Evolutionary conservation across 23 red algal genomes (phyloP), one percentile per base, ranked within the genome.

Genomic region (Cyanidioschyzon merolae): DNA sequence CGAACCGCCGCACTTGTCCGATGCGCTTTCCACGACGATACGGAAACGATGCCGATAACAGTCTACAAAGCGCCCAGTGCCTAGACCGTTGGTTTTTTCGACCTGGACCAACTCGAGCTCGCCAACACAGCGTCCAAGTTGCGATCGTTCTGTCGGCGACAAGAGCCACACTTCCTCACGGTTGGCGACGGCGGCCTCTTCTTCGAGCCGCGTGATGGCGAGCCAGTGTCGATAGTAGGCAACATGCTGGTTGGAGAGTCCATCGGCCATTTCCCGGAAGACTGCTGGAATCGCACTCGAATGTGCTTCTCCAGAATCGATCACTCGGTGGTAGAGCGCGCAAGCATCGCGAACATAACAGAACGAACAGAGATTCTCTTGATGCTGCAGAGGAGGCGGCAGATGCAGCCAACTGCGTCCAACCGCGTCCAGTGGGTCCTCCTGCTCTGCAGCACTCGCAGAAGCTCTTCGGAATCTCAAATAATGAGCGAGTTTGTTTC

Each of bases 101-200:
- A 71, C 63, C 63, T 35, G 63, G 12, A 32, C 45, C 2, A 41
- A 57, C 74, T 30, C 67, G 25, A 74, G 59, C 39, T 34, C 26
- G 7, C 57, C 45, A 25, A 74, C 37, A 1, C 59, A 74, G 54
- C 75, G 37, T n/a, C 90, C 90, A 18, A 58, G 38, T 29, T 38
- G 50, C 39, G 87, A 83, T 84, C 90, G 59, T 41, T 71, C 75
- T 25, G 32, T 34, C 15, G 59, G 57, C 21, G 80, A 37, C 57
- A 80, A 41, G 24, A 79, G 39, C 90, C 90, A 94, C 38, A 94
- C 30, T 41, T 88, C 90, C 59, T 68, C 59, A 21, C 67, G 58
- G 37, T 37, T 24, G 16, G 58, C 31, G 45, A 31, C 24, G 0
- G 79, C 79, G 1, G 34, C 34, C 75, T 16, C 40, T 41, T 94